These are phyloP conservation scores for Aaosphaeria pasadenensis DNA, from an alignment of 2,329 filamentous ascomycete genomes.

Conservation along the genomic window DNA sequence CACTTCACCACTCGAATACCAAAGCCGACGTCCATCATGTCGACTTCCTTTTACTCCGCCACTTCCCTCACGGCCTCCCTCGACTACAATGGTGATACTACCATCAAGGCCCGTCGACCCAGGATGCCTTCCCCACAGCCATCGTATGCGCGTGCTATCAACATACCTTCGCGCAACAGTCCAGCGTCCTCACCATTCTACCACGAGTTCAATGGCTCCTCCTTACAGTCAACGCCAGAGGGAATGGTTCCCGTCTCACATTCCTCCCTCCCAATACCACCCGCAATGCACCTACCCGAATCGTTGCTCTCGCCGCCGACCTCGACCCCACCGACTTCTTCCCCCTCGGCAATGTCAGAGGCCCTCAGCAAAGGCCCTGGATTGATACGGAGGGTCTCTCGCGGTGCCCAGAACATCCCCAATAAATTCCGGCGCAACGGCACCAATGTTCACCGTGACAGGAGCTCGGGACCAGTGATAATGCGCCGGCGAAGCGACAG, in stretches of 20 bases:
- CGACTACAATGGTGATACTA: slow-evolving; percentile 24
- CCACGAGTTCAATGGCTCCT: slow-evolving; percentile 57
- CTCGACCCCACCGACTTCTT: slow-evolving; percentile 35
- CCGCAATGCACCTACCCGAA: slow-evolving; percentile 70
- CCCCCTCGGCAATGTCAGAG: slow-evolving; percentile 61
- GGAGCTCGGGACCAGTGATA: slow-evolving; percentile 85
- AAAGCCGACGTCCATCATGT: slow-evolving; percentile 4
- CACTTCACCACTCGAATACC: too few species aligned
- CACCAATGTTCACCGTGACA: slow-evolving; percentile 70
- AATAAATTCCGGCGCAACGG: slow-evolving; percentile 74
- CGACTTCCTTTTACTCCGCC: slow-evolving; percentile 15
- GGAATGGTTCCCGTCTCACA: slow-evolving; percentile 55
- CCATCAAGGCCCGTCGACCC: slow-evolving; percentile 13
- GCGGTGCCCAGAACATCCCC: slow-evolving; percentile 69
- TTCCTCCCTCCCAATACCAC: slow-evolving; percentile 42
- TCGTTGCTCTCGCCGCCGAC: slow-evolving; percentile 61
- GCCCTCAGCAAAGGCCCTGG: slow-evolving; percentile 59
- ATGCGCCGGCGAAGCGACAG: slow-evolving; percentile 87
- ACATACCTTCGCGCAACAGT: slow-evolving; percentile 39
- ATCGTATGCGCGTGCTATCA: slow-evolving; percentile 29
- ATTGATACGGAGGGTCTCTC: slow-evolving; percentile 82
- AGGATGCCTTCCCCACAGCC: slow-evolving; percentile 32
- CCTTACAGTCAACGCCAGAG: slow-evolving; percentile 66
- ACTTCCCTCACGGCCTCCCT: slow-evolving; percentile 2
- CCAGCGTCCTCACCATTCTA: slow-evolving; percentile 36